A percentile compares a stretch with the other conserved stretches of the same genome.
Conservation (phyloP, 1,139 yeast genomes). For the Kodamaea sp. region DNA sequence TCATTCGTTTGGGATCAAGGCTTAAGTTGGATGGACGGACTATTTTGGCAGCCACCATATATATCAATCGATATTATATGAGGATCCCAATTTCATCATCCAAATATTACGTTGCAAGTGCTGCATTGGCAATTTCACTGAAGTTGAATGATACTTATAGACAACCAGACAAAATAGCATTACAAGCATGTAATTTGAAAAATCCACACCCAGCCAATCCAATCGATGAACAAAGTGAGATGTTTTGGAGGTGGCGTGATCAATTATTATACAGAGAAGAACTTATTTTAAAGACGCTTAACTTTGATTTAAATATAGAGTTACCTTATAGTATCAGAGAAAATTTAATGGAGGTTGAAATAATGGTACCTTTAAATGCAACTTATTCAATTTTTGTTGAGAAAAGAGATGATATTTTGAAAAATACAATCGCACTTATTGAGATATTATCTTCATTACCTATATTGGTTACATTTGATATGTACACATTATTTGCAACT, state of each 20-base stretch:
- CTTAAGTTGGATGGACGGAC: constrained; percentile 44
- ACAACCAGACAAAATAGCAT: constrained; percentile 43
- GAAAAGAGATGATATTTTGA: constrained; percentile 30
- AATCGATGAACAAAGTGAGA: constrained; percentile 40
- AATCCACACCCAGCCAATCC: constrained; percentile 25
- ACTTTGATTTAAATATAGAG: constrained; percentile 38
- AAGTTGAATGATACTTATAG: constrained; percentile 44
- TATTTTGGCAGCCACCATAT: constrained; percentile 42
- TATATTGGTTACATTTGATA: constrained; percentile 33
- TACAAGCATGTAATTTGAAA: constrained; percentile 35
- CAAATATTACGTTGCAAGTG: constrained; percentile 45
- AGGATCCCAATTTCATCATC: constrained; percentile 42
- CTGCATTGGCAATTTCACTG: constrained; percentile 43
- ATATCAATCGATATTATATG: constrained; percentile 42
- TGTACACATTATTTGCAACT: constrained; percentile 33
- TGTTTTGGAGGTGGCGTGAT: constrained; percentile 48
- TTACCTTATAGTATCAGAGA: constrained; percentile 40
- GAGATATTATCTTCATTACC: constrained; percentile 45
- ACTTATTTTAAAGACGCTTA: constrained; percentile 35
- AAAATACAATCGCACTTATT: constrained; percentile 32
- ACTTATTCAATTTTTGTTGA: constrained; percentile 15
- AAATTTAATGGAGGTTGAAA: constrained; percentile 13
- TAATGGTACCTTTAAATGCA: background rate
- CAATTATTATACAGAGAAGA: constrained; percentile 45
- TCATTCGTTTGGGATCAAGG: constrained; percentile 34